Base-by-base conservation (phyloP, 345 rosid genomes). In the Salix exigua region DNA sequence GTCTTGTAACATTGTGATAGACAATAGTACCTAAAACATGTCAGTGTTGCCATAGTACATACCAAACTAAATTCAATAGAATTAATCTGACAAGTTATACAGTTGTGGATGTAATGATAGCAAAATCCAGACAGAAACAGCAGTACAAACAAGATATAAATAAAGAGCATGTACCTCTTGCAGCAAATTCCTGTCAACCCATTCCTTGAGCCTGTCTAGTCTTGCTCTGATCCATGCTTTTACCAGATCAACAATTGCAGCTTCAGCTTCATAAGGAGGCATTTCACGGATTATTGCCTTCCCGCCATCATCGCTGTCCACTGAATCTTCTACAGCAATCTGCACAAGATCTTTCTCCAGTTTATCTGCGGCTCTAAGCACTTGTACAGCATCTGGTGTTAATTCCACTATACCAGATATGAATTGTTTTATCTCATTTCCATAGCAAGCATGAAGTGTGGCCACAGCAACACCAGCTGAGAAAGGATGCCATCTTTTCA, bases 381-480 rank as follows among this genome's bases (percentile, higher is more conserved):
- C 90, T 85, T 93, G 97, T 25, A 95, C 98, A 6, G 92, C 91
- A 74, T 95, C 98, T 4, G 98, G 91, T 70, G 99, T 93, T 81
- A 96, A 85, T 71, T 96, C 99, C 6, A 77, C 73, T 79, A 93
- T 88, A 68, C 96, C 90, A 5, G 91, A 87, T 51, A 90, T 85
- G 62, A 96, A 96, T 82, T 96, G 98, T 79, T 91, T 92, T 71
- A 96, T 84, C 88, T 96, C 99, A 70, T 92, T 96, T 70, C 97
- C 96, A 67, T 91, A 96, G 78, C 99, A 96, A 78, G 86, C 89
- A 86, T 96, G 99, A 70, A 96, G 96, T 21, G 98, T 96, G 77
- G 99, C 99, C 78, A 93, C 96, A 66, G 99, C 98, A 61, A 96
- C 93, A 62, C 99, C 98, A 28, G 99, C 99, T 19, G 99, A 91